Base-by-base conservation (phyloP, 2,329 filamentous ascomycete genomes). In the Coniochaeta hoffmannii region DNA sequence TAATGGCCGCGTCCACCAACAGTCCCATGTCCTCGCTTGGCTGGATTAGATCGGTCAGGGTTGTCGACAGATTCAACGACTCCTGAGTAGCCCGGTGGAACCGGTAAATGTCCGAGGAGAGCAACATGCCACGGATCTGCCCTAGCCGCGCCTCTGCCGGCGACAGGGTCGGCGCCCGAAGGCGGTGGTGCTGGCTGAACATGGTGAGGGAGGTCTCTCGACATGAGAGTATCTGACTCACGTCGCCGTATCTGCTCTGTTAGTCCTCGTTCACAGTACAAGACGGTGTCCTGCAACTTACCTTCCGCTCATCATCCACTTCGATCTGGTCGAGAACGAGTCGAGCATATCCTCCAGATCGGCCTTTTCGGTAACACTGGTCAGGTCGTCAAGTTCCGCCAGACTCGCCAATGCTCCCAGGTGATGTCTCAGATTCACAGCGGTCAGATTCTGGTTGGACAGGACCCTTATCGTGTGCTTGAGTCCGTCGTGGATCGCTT, bases 221-320 rank as follows among this genome's bases (percentile, higher is more conserved):
- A 62, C 87, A 92, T 1, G 89, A 92, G 17, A 97, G 69, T 22
- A 97, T 85, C 54, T 89, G 83, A 56, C 86, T 86, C 54, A 96
- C 83, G 65, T 95, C 89, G 54, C 87, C 81, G 59, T 88, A 89
- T 57, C 86, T 88, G 67, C 26, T 49, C 26, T 52, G 54, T 70
- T 62, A 69, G 63, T 44, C 53, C 53, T 35, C n/a, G 12, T 55
- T 7, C 14, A 10, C 11, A 19, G 6, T 7, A 17, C 10, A 15
- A 4, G 32, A n/a, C n/a, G 49, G 19, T 50, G 15, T 19, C 10
- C 31, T 22, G 38, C 26, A 5, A 22, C 49, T 41, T 77, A 90
- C 88, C 85, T 82, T 67, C 89, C 89, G 59, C 84, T 87, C 65
- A 86, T 83, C 85, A 97, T 90, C 92, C 91, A 97, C 44, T 76